Base-by-base conservation (phyloP, 2,329 filamentous ascomycete species). In the Chaetomiaceae sp. region DNA sequence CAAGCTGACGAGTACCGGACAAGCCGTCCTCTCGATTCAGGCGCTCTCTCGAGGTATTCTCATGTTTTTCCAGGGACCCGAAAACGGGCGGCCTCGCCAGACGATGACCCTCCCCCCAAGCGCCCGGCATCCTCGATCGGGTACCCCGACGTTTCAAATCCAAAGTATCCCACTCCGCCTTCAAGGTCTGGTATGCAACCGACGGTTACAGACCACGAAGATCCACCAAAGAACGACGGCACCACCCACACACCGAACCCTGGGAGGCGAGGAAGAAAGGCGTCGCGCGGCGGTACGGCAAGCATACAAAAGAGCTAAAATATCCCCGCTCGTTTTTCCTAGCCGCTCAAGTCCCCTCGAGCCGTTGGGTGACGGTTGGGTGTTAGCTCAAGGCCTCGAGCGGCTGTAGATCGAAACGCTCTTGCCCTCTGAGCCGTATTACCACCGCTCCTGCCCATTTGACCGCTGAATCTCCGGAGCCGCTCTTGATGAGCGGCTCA, bases 121-220 rank as follows among this genome's bases (percentile, higher is more conserved):
- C 59, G 65, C 2, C 49, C 61, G 3, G 61, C 64, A 1, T 57
- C 63, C n/a, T 63, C 64, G 0, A 57, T 65, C 0, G 61, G 61
- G 19, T 59, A 59, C 44, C 58, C 62, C 1, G 59, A 59, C 19
- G n/a, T 36, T 14, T 14, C 47, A 25, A 46, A 27, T 12, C 19
- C 33, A 42, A 5, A 27, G 36, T 37, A 47, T 42, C 29, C 38
- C 34, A 55, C 33, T n/a, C 39, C 39, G 22, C 25, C 47, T 12
- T 9, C 17, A 12, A 47, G 48, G 52, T 27, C 19, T n/a, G 19
- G 6, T 7, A 25, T 17, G 6, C 17, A 39, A 6, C 6, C 40
- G 40, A 23, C 20, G 22, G 27, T 39, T 8, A n/a, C 39, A 7
- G 9, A 25, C 8, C 42, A 8, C 2, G 43, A 33, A 14, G 29